Base-by-base conservation (phyloP, 1,139 yeast species). In the Candida smagusa region DNA sequence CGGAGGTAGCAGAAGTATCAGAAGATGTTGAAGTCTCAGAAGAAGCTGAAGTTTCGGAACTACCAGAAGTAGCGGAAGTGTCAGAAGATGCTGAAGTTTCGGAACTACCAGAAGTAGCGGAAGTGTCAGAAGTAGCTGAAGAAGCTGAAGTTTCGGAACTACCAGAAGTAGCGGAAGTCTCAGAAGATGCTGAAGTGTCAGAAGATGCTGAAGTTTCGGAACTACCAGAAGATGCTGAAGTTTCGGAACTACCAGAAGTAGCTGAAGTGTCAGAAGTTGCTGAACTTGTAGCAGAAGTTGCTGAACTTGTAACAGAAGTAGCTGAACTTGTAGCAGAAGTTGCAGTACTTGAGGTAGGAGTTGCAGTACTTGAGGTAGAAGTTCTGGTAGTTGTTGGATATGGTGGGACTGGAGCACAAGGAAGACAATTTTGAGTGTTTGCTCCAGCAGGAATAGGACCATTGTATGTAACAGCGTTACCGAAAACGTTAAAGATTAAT, bases 391-490 rank as follows among this genome's bases (percentile, higher is more conserved):
- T 16, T 5, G 19, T 16, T 16, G 19, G 19, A 5, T 16, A 16
- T 16, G 19, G 19, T n/a, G 39, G 39, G 5, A 26, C n/a, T 2
- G 24, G 29, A 3, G 19, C 6, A 24, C 39, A 36, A 2, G 22
- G 33, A 42, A 52, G 49, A 27, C 43, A 41, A 11, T 47, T 31
- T 24, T 59, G 53, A 24, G 44, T 42, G 27, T 41, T 39, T 19
- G 47, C 22, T 2, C 28, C 5, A 21, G 12, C 33, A 6, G 36
- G 31, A 19, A 47, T 43, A 7, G 53, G 43, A 9, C 45, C 53
- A 13, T 33, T 39, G 37, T 53, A 52, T 2, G 34, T 33, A 27
- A 53, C 40, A 35, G 49, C 58, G 36, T 47, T 51, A 37, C 56
- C 56, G 26, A 37, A 50, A 28, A 40, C 41, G 5, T 5, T 5